Base-by-base conservation (phyloP, 225 moss, liverwort and hornwort species). In the Marchantia polymorpha region DNA sequence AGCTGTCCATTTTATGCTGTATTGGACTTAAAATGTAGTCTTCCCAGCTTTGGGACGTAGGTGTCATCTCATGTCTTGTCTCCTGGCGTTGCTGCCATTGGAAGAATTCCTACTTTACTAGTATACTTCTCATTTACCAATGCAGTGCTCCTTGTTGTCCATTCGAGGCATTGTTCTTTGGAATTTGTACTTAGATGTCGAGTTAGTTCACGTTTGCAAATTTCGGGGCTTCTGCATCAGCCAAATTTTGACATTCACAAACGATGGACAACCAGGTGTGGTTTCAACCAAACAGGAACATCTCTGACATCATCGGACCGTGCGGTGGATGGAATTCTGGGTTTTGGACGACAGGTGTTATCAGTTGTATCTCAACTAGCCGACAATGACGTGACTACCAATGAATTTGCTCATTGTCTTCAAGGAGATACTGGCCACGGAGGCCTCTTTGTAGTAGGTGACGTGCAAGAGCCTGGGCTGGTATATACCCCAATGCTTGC, bases 281-380 rank as follows among this genome's bases (percentile, higher is more conserved):
- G 89, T 63, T 82, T 80, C 78, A 87, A 90, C 61, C 89, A 90
- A 84, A 74, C 87, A 25, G 89, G 89, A 30, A 27, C 71, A 0
- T 77, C 81, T 56, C 75, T 90, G 20, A 82, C 82, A 70, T 29
- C 79, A 60, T 22, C 82, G 27, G 23, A 31, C 27, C 47, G 77
- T 23, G 87, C 89, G 16, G 81, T 85, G 46, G 87, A 90, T 80
- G 89, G 89, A 54, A 83, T 90, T 55, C 82, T 90, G 83, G 89
- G 89, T 69, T 85, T 90, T 74, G 87, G 89, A 31, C 82, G 63
- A 70, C 59, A 81, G 17, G 20, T 69, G 54, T 73, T 85, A 20
- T 90, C 89, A 48, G 83, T 87, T 31, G 48, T 85, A 17, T 55
- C 68, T 48, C 89, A 90, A 74, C 82, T 90, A 30, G 81, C 80